Evolutionary conservation across 2,329 filamentous ascomycete species (phyloP), one percentile per base, ranked within the genome.

Genomic region (Diaporthe capsici): DNA sequence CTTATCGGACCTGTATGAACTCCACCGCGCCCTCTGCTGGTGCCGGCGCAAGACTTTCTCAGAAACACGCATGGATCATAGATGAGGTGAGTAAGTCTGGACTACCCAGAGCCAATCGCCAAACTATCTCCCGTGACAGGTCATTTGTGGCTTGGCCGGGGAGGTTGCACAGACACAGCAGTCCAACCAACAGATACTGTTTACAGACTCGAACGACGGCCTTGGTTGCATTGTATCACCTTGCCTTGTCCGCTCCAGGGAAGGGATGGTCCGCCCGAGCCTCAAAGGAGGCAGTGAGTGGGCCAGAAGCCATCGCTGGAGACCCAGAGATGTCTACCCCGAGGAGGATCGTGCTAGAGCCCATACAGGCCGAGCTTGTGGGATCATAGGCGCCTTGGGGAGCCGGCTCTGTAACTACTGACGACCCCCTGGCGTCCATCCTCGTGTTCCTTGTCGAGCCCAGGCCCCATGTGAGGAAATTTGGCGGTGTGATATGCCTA

Each of bases 81-180:
- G 58, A 55, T 13, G 34, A 63, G n/a, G 15, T 42, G 37, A 34
- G 31, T 13, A 8, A 72, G 28, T 42, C 22, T 72, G 22, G 42
- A 63, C 31, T 49, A 9, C 8, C 31, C 28, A 60, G 44, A 37
- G 51, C 39, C 28, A 65, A 44, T 51, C 49, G 28, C 37, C 49
- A 51, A 47, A 34, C 34, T 12, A n/a, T 44, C 34, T 65, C 58
- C 34, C 37, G 4, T 73, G 71, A 73, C 58, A 73, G 47, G 71
- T 65, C 71, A 73, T 65, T 65, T 73, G 71, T 73, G 71, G 71
- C 71, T 73, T 73, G 58, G 47, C 51, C 58, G 58, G 34, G 37
- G 34, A 55, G 61, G 71, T 47, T 65, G 71, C 58, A 55, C 47
- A 65, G 61, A 47, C 47, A 55, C 47, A 47, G 22, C 37, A 49